These are phyloP conservation scores for Cyclotella choctawhatcheeana DNA, from an alignment of 108 stramenopile genomes.

Conservation along the genomic window DNA sequence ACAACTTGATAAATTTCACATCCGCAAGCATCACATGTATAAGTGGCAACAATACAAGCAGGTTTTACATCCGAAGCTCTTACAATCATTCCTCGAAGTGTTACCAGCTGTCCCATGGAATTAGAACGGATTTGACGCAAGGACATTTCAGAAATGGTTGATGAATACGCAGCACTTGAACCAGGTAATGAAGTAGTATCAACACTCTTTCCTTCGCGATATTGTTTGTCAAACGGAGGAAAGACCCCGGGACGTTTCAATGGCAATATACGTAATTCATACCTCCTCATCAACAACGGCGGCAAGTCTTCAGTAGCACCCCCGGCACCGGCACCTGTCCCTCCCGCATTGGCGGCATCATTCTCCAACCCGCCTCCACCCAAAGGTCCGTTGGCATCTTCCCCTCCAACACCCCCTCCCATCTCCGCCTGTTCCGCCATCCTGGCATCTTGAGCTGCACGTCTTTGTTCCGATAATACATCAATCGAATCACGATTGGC, in stretches of 20 bases:
- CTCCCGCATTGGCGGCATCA: slow-evolving; percentile 57
- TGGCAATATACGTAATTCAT: slow-evolving; percentile 83
- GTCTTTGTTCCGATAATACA: slow-evolving; percentile 80
- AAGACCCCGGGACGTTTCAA: slow-evolving; percentile 59
- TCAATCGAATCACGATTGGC: slow-evolving; percentile 82
- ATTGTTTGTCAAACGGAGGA: slow-evolving; percentile 71
- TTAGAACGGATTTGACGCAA: slow-evolving; percentile 82
- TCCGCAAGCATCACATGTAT: slow-evolving; percentile 97
- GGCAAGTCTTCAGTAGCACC: slow-evolving; percentile 72
- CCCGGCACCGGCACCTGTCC: slow-evolving; percentile 16
- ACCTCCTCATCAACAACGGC: slow-evolving; percentile 79
- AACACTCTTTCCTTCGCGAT: slow-evolving; percentile 16
- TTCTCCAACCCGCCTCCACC: slow-evolving; percentile 58
- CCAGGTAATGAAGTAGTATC: background rate
- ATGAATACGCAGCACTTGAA: background rate
- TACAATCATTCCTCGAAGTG: slow-evolving; percentile 92
- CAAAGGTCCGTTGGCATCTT: slow-evolving; percentile 49
- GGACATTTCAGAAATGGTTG: slow-evolving; percentile 48
- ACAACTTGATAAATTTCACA: slow-evolving; percentile 95
- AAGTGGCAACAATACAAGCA: slow-evolving; percentile 92
- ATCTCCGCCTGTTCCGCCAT: slow-evolving; percentile 17
- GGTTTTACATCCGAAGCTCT: slow-evolving; percentile 97
- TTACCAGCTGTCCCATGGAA: slow-evolving; percentile 92
- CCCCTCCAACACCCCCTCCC: background rate
- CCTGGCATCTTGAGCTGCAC: slow-evolving; percentile 45